Base-by-base conservation (phyloP, 2,329 filamentous ascomycete species). In the Albophoma yamanashiensis region DNA sequence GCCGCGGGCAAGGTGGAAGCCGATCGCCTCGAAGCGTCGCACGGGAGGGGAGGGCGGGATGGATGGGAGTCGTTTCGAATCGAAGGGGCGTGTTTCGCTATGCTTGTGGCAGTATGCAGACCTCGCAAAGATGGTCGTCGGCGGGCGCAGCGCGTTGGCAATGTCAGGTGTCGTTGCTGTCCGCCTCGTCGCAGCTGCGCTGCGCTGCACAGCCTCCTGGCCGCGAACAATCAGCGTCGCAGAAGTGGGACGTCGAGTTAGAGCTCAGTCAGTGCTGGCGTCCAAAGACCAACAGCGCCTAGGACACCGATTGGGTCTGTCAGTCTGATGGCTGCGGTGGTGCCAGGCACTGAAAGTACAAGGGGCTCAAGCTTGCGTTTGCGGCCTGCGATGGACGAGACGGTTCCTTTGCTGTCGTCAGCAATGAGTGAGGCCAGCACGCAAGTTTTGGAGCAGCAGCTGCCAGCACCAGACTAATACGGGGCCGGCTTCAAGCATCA, bases 121-220 rank as follows among this genome's bases (percentile, higher is more conserved):
- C 25, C 25, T 27, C 20, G 11, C 14, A 27, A 52, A n/a, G 8
- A 38, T 47, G 22, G 53, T 39, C 34, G 55, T 40, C 38, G 27
- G 55, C 7, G 22, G 55, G 55, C 36, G 55, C 36, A 36, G 31
- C 31, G 50, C 14, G 31, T 38, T 36, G 50, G 31, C 50, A 53
- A 53, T n/a, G 27, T 53, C 50, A 20, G 42, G 27, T 34, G 11
- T 22, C 22, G 45, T 22, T 53, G 31, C 43, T 25, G 38, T 15
- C 15, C 20, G 45, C 45, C 57, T 58, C 50, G 38, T 22, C 39
- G 22, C 36, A 45, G 40, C 31, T 52, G 39, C 39, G 42, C 20
- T n/a, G 55, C 38, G 43, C 39, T 59, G 63, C 63, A 64, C 63
- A 60, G 63, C 63, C 63, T 62, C 62, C 60, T 56, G 57, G 58